These are phyloP conservation scores for Houttuynia cordata DNA, from an alignment of 164 flowering plant genomes.

Conservation along the genomic window DNA sequence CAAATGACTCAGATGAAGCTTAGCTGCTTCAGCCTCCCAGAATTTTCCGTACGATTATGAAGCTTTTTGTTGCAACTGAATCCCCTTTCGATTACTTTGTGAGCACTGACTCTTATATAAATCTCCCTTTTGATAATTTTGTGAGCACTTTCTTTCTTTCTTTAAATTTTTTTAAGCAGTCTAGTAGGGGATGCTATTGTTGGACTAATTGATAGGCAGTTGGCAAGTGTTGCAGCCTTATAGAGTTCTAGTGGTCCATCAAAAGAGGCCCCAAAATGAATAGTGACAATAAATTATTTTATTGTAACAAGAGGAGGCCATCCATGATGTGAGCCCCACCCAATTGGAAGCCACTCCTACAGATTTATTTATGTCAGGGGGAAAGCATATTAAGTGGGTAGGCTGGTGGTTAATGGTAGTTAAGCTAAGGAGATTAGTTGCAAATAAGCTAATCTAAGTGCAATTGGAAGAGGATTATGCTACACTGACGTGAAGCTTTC, in stretches of 20 bases:
- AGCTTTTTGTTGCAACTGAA: slow-evolving; percentile 2
- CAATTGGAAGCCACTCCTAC: not conserved
- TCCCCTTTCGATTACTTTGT: not conserved
- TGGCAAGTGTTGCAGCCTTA: not conserved
- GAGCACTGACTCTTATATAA: not conserved
- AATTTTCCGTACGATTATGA: slow-evolving; percentile 3
- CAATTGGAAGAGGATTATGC: no score
- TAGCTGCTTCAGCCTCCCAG: not conserved
- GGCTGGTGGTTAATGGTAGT: not conserved
- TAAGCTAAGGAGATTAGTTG: not conserved
- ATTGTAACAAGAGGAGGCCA: not conserved
- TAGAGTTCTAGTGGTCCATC: not conserved
- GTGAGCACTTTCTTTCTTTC: no score
- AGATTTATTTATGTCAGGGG: not conserved
- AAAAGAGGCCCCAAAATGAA: not conserved
- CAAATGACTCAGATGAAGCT: not conserved
- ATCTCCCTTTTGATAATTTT: no score
- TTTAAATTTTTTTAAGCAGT: no score
- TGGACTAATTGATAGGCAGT: not conserved
- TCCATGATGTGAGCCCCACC: not conserved
- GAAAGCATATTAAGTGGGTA: not conserved
- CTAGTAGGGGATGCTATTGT: no score
- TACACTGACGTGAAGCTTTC: no score
- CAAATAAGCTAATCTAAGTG: not conserved
- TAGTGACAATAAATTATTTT: not conserved